These are phyloP conservation scores for Anthoceros angustus DNA, from an alignment of 225 moss, liverwort and hornwort genomes.

Conservation along the genomic window DNA sequence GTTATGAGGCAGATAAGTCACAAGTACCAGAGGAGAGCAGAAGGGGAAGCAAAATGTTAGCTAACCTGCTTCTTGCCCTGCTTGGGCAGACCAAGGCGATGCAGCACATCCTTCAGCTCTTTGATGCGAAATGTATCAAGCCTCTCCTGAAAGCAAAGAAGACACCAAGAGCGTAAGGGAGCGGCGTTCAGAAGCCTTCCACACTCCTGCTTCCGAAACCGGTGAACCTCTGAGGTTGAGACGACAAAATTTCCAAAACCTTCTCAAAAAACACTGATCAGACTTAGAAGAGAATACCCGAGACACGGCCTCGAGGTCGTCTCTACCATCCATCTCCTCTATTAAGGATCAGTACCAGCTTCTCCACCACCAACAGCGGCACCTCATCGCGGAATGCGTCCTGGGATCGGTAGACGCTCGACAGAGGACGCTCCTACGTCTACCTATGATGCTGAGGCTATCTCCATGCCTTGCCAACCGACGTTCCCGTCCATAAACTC, in stretches of 20 bases:
- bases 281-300: not conserved
- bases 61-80: conserved; percentile 55
- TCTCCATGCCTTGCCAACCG: too few species aligned
- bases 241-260: not conserved
- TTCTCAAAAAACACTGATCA: not conserved
- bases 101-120: conserved; percentile 52
- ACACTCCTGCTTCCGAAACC: not conserved
- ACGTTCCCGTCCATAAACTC: too few species aligned
- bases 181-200: not conserved
- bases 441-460: too few species aligned
- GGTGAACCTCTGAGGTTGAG: not conserved
- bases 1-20: too few species aligned
- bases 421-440: too few species aligned
- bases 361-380: not conserved
- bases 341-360: not conserved
- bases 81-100: conserved; percentile 43
- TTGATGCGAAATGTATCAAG: conserved; percentile 49
- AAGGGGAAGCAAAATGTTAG: not conserved
- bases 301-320: not conserved
- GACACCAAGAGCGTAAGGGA: not conserved
- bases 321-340: not conserved
- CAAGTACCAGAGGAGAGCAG: not conserved
- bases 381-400: not conserved
- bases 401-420: not conserved
- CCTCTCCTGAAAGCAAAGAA: conserved; percentile 21